phyloP scores from a whole-genome alignment of 2,329 filamentous ascomycete genomes.

The Alternaria brassicicola region DNA sequence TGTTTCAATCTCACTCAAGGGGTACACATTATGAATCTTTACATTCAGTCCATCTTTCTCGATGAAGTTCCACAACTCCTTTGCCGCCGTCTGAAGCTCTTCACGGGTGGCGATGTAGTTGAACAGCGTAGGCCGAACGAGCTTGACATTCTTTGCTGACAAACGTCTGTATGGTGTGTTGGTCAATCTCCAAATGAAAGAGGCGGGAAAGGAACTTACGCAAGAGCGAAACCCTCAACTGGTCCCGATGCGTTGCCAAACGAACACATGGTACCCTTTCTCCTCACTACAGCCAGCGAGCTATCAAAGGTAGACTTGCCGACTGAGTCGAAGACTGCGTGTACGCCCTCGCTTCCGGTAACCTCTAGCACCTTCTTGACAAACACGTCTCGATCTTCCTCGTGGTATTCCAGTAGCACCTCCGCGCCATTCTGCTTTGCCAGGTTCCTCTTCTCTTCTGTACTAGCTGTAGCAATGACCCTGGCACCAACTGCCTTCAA shows the following conservation, averaged over 20 bases:
- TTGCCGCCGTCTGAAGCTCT: conserved; percentile 72
- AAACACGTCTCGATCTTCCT: conserved; percentile 55
- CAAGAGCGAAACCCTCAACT: conserved; percentile 70
- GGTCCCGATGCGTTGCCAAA: conserved; percentile 85
- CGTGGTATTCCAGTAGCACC: conserved; percentile 71
- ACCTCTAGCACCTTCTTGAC: conserved; percentile 66
- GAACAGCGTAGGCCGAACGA: conserved; percentile 76
- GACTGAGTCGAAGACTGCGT: conserved; percentile 84
- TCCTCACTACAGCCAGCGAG: conserved; percentile 72
- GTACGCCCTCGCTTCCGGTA: conserved; percentile 73
- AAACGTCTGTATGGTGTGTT: conserved; percentile 54
- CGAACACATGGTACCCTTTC: conserved; percentile 77
- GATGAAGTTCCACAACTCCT: conserved; percentile 76
- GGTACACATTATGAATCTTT: conserved; percentile 77
- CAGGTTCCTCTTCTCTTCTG: conserved; percentile 71
- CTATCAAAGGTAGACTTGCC: conserved; percentile 84
- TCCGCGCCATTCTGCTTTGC: conserved; percentile 74
- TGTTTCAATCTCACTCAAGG: conserved; percentile 71
- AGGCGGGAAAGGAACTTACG: conserved; percentile 55
- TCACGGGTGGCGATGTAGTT: conserved; percentile 65
- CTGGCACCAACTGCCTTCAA: conserved; percentile 73
- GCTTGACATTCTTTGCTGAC: conserved; percentile 74
- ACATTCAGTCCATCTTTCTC: conserved; percentile 72
- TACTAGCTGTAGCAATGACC: conserved; percentile 80
- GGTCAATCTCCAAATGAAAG: not conserved